These are phyloP conservation scores for Neonothopanus nambi DNA, from an alignment of 1,284 basidiomycete genomes.

Conservation along the genomic window DNA sequence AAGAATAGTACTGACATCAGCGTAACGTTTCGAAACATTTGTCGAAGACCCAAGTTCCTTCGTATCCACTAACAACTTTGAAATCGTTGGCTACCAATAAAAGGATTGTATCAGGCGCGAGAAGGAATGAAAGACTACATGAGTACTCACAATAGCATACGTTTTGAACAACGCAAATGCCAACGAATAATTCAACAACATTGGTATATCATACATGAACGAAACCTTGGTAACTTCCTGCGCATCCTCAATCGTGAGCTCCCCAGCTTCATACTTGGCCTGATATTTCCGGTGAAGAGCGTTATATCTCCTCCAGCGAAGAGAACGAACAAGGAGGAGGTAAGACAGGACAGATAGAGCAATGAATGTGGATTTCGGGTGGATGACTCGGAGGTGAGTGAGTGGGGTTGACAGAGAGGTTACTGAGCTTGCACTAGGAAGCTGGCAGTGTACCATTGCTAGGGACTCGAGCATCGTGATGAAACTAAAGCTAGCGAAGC, in stretches of 20 bases:
- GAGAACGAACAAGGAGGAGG: slow-evolving; percentile 12
- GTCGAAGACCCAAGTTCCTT: slow-evolving; percentile 36
- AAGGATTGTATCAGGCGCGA: neutral
- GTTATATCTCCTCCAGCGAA: slow-evolving; percentile 22
- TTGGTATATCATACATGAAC: slow-evolving; percentile 42
- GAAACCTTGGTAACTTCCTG: slow-evolving; percentile 39
- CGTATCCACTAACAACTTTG: slow-evolving; percentile 38
- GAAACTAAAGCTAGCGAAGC: too few relatives aligned
- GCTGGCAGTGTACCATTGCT: too few relatives aligned
- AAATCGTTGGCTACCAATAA: slow-evolving; percentile 41
- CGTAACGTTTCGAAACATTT: slow-evolving; percentile 40
- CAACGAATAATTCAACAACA: slow-evolving; percentile 37
- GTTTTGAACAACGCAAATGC: slow-evolving; percentile 52
- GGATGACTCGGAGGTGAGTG: too few relatives aligned
- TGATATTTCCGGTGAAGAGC: slow-evolving; percentile 29
- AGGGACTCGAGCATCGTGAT: too few relatives aligned
- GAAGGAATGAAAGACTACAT: neutral
- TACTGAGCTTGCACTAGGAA: too few relatives aligned
- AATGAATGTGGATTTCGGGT: too few relatives aligned
- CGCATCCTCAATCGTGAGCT: slow-evolving; percentile 43
- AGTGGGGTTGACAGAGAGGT: too few relatives aligned
- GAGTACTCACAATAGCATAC: slow-evolving; percentile 42
- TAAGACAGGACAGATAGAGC: neutral
- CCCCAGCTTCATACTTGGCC: slow-evolving; percentile 29
- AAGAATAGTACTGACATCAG: slow-evolving; percentile 38